Base-by-base conservation (phyloP, 2,329 filamentous ascomycete species). In the Ceratocystis diversiconidia region DNA sequence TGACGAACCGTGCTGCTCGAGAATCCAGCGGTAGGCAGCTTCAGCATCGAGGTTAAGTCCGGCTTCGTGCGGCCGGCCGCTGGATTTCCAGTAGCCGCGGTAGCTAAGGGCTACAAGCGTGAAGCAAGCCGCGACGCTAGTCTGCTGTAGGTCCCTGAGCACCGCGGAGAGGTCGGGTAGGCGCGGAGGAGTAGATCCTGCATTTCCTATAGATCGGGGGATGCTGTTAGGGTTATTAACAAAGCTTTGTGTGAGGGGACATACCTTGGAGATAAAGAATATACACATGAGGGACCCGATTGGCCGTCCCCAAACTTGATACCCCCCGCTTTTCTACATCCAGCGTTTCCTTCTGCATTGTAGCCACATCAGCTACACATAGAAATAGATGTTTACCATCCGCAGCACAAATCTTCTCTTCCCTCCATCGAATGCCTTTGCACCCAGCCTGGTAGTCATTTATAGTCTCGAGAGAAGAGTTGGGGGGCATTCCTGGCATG, bases 21-120 rank as follows among this genome's bases (percentile, higher is more conserved):
- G 76, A 28, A 87, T 79, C 86, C 86, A 90, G 8, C 76, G 70
- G 25, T 89, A 72, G 6, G 85, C 82, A 0, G 88, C 86, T 66
- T 81, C 77, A 0, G 86, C 82, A 72, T 92, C 89, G 19, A 79
- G 74, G 70, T 87, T 81, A 69, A 92, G 87, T 1, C 88, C 89
- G 46, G 74, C 75, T 71, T 92, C 87, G 2, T 84, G 86, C 6
- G 88, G 83, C 3, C 85, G 79, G 19, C 90, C 89, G 41, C 82
- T 79, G 1, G 88, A 92, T 10, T 80, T 90, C 89, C 89, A 92
- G 72, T 87, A 92, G 10, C 88, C 87, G 55, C 88, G 83, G 72
- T 90, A 85, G 69, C 81, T 84, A 41, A 85, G 73, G 67, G 81
- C 82, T 7, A 83, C 75, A 69, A 83, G 77, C 0, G 77, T 82